Evolutionary conservation across 495 filamentous ascomycete genomes (phyloP), one percentile per base, ranked within the genome.

Genomic region (Glarea lozoyensis): DNA sequence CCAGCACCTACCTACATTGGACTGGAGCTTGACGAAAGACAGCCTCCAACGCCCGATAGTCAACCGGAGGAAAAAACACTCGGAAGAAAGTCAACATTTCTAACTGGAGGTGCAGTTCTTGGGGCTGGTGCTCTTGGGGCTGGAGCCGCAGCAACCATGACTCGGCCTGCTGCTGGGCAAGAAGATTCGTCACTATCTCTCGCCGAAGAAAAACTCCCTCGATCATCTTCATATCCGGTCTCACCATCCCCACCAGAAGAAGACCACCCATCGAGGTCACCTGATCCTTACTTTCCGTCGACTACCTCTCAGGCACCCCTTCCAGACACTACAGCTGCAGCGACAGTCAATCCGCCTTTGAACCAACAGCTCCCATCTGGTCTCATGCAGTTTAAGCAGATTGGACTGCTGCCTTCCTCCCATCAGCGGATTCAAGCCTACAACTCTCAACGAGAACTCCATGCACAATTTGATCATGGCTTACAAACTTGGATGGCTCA

Each of bases 401-500:
- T 57, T 13, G 23, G 32, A 7, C 35, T 37, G 2, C 43, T 57
- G n/a, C 34, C 41, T n/a, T 40, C 45, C 0, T 34, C 44, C 13
- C 53, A 68, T 18, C 82, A 88, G 29, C 77, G 86, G 17, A 81
- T 88, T 34, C 60, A 67, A 25, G 75, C 76, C 1, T 92, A 79
- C 55, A 72, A 86, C 48, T 73, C 76, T 24, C 81, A 82, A 0
- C 71, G 85, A 36, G 61, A 69, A 12, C 78, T 86, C 40, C 87
- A 86, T 48, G 80, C 82, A 1, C 60, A 67, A 9, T 72, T 81
- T 42, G 75, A 94, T 42, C 81, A 81, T 6, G 87, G 88, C 2
- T 61, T 95, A 10, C 61, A 64, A n/a, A 63, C 81, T 38, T 95
- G 88, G 88, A 62, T 94, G 37, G 46, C 64, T 4, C 45, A 34